Percentiles rank a stretch among this genome's conserved stretches.
These are phyloP conservation scores for Berkeleyomyces rouxiae DNA, from an alignment of 2,329 filamentous ascomycete species.

Conservation along the genomic window DNA sequence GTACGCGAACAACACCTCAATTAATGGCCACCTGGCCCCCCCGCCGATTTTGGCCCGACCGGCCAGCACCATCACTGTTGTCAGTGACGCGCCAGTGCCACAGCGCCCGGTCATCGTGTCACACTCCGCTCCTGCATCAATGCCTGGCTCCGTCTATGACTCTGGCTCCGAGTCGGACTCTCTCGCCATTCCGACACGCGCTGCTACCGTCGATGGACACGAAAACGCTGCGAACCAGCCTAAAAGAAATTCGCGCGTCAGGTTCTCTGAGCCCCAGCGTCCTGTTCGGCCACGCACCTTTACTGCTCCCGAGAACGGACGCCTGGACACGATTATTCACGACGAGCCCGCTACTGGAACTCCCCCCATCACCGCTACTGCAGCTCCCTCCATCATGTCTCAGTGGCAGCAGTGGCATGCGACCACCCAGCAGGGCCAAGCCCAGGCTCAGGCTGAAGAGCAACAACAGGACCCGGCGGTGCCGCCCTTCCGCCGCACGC, in stretches of 20 bases:
- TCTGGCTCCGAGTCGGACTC: not conserved
- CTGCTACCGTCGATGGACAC: not conserved
- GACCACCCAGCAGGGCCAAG: not conserved
- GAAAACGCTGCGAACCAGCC: not conserved
- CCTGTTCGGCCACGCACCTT: not conserved
- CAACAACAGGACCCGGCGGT: not conserved
- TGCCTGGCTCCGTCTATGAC: not conserved
- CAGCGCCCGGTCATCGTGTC: not conserved
- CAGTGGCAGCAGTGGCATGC: not conserved
- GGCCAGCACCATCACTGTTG: not conserved
- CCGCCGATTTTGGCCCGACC: not conserved
- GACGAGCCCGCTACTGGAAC: not conserved
- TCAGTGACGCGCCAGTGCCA: not conserved
- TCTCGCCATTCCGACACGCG: not conserved
- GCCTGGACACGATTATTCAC: not conserved
- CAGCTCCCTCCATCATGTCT: not conserved
- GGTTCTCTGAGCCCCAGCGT: not conserved
- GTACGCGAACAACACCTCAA: not conserved
- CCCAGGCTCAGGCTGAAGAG: not conserved
- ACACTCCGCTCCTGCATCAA: not conserved
- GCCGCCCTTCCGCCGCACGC: not conserved
- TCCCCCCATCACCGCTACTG: not conserved
- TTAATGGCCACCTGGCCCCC: not conserved
- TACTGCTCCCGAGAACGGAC: not conserved
- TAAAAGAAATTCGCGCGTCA: not conserved